Base-by-base conservation (phyloP, 768 basidiomycete genomes). In the Lactarius indigo region DNA sequence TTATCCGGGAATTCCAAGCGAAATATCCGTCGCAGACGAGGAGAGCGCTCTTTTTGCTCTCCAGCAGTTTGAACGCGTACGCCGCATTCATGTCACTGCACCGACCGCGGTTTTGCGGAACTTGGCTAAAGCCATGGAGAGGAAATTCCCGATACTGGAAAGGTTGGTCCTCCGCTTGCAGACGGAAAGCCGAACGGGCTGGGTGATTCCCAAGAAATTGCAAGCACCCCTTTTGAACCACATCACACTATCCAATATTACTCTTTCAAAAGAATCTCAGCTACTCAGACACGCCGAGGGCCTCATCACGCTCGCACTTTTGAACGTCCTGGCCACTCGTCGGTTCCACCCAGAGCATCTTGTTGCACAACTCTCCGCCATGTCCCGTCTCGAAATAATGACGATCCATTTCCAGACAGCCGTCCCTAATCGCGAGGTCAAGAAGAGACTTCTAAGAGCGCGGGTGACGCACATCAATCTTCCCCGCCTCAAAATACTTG, bases 301-400 rank as follows among this genome's bases (percentile, higher is more conserved):
- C 13, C 57, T 58, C 63, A 33, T 23, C 35, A 58, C 23, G 3
- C 57, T 64, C 12, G 15, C 10, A 3, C 57, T 64, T 18, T 1
- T 18, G 15, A 3, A n/a, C 1, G 44, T 64, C 13, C 26, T 20
- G 15, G 12, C 1, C 31, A n/a, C 31, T n/a, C 17, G 26, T 1
- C 2, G 20, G 41, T 31, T 52, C 13, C 26, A 31, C 28, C 54
- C 62, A 4, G 39, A 31, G 13, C 7, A 37, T 37, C 18, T 59
- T 3, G 57, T 59, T 15, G 18, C 44, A 12, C 33, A 17, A 18
- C 35, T 64, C 13, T 30, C 56, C 8, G 39, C 35, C 10, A 58
- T 64, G 57, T 57, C 42, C 23, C 57, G 52, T 18, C 57, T 64
- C 3, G 63, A 64, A 42, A 52, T 17, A 2, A 26, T 52, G 23